A percentile compares a stretch with the other conserved stretches of the same genome.
These are phyloP conservation scores for Amylostereum chailletii DNA, from an alignment of 1,284 basidiomycete species.

Conservation along the genomic window DNA sequence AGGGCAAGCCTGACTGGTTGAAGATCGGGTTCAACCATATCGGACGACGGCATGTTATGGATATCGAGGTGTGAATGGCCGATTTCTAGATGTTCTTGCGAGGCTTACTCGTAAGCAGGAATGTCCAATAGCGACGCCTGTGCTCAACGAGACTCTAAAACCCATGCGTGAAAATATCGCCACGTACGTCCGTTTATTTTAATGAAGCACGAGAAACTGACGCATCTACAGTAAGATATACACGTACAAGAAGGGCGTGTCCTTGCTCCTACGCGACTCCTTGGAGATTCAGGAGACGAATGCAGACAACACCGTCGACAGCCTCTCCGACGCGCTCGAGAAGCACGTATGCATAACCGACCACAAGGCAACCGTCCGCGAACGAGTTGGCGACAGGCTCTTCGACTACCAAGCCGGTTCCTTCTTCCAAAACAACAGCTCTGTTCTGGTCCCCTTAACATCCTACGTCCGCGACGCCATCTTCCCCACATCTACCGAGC, in stretches of 20 bases:
- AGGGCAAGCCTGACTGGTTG: conserved; percentile 49
- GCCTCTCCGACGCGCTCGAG: conserved; percentile 28
- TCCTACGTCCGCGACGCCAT: conserved; percentile 75
- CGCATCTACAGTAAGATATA: conserved; percentile 54
- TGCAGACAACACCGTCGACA: conserved; percentile 9
- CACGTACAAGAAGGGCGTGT: conserved; percentile 84
- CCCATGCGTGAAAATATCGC: conserved; percentile 61
- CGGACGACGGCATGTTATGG: conserved; percentile 72
- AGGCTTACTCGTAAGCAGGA: conserved; percentile 40
- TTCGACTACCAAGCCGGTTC: conserved; percentile 88
- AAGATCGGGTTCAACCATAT: conserved; percentile 88
- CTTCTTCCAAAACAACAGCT: conserved; percentile 99
- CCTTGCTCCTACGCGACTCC: conserved; percentile 87
- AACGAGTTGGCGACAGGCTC: conserved; percentile 72
- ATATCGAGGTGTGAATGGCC: conserved; percentile 74
- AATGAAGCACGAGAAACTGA: background rate
- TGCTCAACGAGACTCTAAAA: conserved; percentile 67
- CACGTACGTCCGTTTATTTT: conserved; percentile 37
- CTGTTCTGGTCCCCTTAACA: conserved; percentile 79
- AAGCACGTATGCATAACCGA: conserved; percentile 77
- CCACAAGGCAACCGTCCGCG: conserved; percentile 76
- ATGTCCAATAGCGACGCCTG: conserved; percentile 85
- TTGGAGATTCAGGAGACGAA: conserved; percentile 26
- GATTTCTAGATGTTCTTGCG: too few species aligned
- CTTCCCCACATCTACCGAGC: conserved; percentile 27